These are phyloP conservation scores for Aspergillus ustus DNA, from an alignment of 2,329 filamentous ascomycete species.

Conservation along the genomic window DNA sequence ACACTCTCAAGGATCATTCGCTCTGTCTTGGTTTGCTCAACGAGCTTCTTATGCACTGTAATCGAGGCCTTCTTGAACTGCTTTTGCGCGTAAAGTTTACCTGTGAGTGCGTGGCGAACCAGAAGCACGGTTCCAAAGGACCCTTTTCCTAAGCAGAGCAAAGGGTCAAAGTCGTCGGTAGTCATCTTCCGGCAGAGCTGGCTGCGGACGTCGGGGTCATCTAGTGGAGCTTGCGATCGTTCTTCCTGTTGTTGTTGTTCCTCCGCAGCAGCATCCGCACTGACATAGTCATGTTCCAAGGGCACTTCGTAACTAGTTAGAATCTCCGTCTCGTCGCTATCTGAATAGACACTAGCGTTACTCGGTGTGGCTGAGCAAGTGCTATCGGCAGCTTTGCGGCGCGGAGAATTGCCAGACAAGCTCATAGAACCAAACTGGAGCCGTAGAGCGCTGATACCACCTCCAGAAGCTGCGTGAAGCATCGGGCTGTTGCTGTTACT, in stretches of 20 bases:
- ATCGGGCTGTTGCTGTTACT: slow-evolving; percentile 50
- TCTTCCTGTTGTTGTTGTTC: slow-evolving; percentile 26
- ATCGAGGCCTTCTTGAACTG: slow-evolving; percentile 97
- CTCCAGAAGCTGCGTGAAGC: slow-evolving; percentile 56
- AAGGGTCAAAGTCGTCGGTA: slow-evolving; percentile 83
- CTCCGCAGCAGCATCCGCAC: slow-evolving; percentile 54
- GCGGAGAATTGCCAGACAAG: slow-evolving; percentile 64
- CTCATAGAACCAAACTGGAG: slow-evolving; percentile 79
- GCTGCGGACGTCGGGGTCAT: slow-evolving; percentile 60
- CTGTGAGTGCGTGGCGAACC: slow-evolving; percentile 86
- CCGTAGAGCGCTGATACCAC: slow-evolving; percentile 82
- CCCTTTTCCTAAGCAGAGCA: slow-evolving; percentile 93
- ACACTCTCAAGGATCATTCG: slow-evolving; percentile 93
- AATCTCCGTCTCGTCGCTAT: slow-evolving; percentile 70
- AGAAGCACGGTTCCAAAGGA: slow-evolving; percentile 94
- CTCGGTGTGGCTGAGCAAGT: slow-evolving; percentile 53
- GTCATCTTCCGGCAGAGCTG: slow-evolving; percentile 79
- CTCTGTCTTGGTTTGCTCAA: slow-evolving; percentile 98
- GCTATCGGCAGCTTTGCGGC: slow-evolving; percentile 47
- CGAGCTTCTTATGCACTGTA: slow-evolving; percentile 90
- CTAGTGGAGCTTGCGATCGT: slow-evolving; percentile 47
- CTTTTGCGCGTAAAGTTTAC: slow-evolving; percentile 93
- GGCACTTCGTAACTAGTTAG: slow-evolving; percentile 83
- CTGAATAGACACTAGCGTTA: slow-evolving; percentile 64
- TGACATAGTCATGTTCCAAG: slow-evolving; percentile 83